phyloP scores from a whole-genome alignment of 208 protist genomes.

The Crithidia mellificae region DNA sequence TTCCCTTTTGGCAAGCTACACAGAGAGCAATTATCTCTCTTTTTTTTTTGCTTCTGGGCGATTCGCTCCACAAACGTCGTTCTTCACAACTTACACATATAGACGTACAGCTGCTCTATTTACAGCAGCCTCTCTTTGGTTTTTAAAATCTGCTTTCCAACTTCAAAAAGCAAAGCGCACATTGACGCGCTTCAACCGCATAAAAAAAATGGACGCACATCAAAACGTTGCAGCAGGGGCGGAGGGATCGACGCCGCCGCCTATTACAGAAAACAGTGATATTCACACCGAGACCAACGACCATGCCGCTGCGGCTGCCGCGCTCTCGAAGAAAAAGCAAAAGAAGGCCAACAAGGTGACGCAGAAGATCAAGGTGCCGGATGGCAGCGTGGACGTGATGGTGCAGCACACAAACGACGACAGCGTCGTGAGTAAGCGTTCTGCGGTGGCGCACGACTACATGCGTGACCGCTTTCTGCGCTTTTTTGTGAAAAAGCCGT shows the following conservation, averaged over 20 bases:
- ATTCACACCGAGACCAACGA: not conserved
- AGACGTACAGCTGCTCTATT: too few species aligned
- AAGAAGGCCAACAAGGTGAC: slow-evolving; percentile 59
- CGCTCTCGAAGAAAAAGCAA: slow-evolving; percentile 48
- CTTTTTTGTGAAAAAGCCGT: slow-evolving; percentile 80
- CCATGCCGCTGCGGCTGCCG: not conserved
- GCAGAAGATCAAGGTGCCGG: slow-evolving; percentile 41
- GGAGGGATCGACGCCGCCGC: not conserved
- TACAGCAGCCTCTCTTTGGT: too few species aligned
- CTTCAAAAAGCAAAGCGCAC: too few species aligned
- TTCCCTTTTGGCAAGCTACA: too few species aligned
- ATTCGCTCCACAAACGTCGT: too few species aligned
- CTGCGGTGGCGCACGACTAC: slow-evolving; percentile 75
- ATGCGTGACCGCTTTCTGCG: slow-evolving; percentile 77
- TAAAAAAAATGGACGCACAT: too few species aligned
- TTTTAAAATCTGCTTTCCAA: too few species aligned
- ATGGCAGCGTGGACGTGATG: slow-evolving; percentile 60
- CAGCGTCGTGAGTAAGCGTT: slow-evolving; percentile 90
- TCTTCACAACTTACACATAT: too few species aligned
- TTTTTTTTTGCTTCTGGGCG: too few species aligned
- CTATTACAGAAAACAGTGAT: not conserved
- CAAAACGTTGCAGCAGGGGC: not conserved
- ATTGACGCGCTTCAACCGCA: too few species aligned
- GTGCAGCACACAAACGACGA: slow-evolving; percentile 93
- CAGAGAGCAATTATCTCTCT: too few species aligned